Evolutionary conservation across 2,329 filamentous ascomycete genomes (phyloP).

Genomic region (Claviceps africana): DNA sequence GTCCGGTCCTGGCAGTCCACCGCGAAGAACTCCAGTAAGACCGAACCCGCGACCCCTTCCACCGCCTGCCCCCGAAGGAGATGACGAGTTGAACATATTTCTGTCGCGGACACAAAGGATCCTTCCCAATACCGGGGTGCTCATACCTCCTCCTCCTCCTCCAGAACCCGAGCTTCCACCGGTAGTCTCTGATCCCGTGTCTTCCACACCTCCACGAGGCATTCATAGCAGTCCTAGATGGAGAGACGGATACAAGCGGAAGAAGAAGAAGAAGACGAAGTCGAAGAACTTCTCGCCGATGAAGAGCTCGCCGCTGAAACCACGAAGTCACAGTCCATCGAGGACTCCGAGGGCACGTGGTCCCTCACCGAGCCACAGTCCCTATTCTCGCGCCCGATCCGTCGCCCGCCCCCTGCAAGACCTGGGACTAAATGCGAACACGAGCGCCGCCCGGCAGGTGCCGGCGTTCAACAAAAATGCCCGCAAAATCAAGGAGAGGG

Average conservation of each 20-base stretch:
- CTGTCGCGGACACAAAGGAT: constrained; percentile 15
- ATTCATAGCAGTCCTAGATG: constrained; percentile 45
- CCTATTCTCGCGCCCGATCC: not conserved
- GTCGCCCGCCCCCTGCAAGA: constrained; percentile 3
- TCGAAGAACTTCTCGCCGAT: constrained; percentile 15
- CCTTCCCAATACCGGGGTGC: constrained; percentile 19
- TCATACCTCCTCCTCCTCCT: constrained; percentile 16
- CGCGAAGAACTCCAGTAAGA: constrained; percentile 26
- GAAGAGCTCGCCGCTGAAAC: constrained; percentile 37
- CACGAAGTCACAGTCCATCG: constrained; percentile 20
- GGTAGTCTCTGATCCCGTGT: constrained; percentile 36
- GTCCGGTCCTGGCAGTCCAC: constrained; percentile 22
- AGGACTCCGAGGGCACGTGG: constrained; percentile 3
- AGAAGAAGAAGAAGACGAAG: constrained; percentile 15
- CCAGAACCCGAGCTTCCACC: constrained; percentile 52
- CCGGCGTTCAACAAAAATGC: constrained; percentile 26
- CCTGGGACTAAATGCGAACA: constrained; percentile 5
- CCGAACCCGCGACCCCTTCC: constrained; percentile 34
- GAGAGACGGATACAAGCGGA: constrained; percentile 18
- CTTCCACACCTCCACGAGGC: constrained; percentile 41
- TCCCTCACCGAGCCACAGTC: constrained; percentile 2
- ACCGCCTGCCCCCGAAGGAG: constrained; percentile 22
- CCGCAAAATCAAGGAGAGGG: constrained; percentile 37
- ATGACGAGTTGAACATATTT: constrained; percentile 19
- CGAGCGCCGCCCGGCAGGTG: constrained; percentile 28